phyloP scores from a whole-genome alignment of 192 early-diverging fungal genomes.

The Linderina pennispora region DNA sequence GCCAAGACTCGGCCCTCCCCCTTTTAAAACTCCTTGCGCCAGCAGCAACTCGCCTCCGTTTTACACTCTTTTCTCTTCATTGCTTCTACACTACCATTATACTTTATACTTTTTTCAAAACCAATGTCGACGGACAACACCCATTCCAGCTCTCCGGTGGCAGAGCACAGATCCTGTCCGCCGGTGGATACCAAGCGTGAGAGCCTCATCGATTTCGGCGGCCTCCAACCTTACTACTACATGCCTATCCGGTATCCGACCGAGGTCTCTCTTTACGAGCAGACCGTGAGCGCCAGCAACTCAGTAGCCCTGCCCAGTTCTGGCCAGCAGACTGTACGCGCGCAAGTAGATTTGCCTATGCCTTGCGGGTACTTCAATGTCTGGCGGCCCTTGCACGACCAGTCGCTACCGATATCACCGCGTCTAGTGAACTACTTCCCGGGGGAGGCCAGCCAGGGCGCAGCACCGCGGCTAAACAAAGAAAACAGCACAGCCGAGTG shows the following conservation, averaged over 20 bases:
- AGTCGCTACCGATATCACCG: slow-evolving; percentile 9
- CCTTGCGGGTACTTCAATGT: slow-evolving; percentile 43
- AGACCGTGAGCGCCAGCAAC: neutral
- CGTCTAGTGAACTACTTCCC: slow-evolving; percentile 21
- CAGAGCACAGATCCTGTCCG: no score
- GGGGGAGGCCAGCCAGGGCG: neutral
- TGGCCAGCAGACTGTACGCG: neutral
- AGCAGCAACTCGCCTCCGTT: no score
- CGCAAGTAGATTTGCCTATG: slow-evolving; percentile 20
- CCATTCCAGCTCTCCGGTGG: no score
- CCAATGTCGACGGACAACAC: no score
- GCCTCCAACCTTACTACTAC: slow-evolving; percentile 22
- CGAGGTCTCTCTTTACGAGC: slow-evolving; percentile 42
- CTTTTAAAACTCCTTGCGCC: no score
- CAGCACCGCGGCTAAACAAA: neutral
- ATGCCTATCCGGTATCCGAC: slow-evolving; percentile 35
- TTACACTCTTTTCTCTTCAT: no score
- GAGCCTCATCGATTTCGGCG: slow-evolving; percentile 24
- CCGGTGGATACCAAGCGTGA: slow-evolving; percentile 11
- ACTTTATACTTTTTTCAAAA: no score
- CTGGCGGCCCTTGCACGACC: slow-evolving; percentile 34
- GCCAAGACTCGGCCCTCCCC: no score
- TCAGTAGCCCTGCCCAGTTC: neutral
- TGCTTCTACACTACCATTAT: no score
- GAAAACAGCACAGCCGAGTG: slow-evolving; percentile 2